Percentiles rank a stretch among this genome's conserved stretches.
phyloP scores from a whole-genome alignment of 805 yeast genomes.

The Kodamaea leandrae region DNA sequence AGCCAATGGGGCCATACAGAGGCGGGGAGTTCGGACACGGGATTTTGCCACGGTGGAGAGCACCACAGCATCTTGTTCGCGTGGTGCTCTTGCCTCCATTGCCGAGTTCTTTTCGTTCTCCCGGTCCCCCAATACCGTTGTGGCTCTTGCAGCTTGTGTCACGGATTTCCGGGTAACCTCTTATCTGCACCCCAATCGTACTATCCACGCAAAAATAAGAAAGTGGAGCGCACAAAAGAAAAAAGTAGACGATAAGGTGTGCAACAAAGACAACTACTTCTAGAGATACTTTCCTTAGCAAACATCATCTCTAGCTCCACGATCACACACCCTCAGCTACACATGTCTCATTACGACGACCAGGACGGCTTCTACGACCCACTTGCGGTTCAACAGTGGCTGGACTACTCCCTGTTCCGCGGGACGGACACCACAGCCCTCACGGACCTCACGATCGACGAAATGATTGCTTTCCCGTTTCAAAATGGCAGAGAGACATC shows the following conservation, averaged over 20 bases:
- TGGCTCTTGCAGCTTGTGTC: too few relatives aligned
- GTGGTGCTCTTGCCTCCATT: too few relatives aligned
- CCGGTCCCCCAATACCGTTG: not conserved
- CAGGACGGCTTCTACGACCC: conserved; percentile 2
- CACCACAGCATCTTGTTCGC: too few relatives aligned
- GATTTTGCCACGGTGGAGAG: too few relatives aligned
- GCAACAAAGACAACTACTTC: not conserved
- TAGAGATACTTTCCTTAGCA: not conserved
- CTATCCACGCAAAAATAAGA: conserved; percentile 1
- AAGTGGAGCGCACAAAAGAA: conserved; percentile 2
- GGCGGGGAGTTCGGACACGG: not conserved
- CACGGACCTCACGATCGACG: not conserved
- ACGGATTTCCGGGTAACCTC: conserved; percentile 2
- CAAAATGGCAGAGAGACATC: too few relatives aligned
- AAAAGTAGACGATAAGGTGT: conserved; percentile 2
- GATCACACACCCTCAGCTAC: too few relatives aligned
- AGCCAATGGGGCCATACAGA: not conserved
- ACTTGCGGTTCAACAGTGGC: conserved; percentile 3
- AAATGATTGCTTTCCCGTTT: conserved; percentile 2
- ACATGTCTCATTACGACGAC: conserved; percentile 5
- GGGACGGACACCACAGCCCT: conserved; percentile 2
- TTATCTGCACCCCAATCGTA: conserved; percentile 4
- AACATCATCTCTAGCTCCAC: too few relatives aligned
- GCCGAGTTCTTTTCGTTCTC: not conserved
- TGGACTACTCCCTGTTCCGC: conserved; percentile 3